A percentile compares a stretch with the other conserved stretches of the same genome.
These are phyloP conservation scores for Luffa aegyptiaca DNA, from an alignment of 306 rosid genomes.

Conservation along the genomic window DNA sequence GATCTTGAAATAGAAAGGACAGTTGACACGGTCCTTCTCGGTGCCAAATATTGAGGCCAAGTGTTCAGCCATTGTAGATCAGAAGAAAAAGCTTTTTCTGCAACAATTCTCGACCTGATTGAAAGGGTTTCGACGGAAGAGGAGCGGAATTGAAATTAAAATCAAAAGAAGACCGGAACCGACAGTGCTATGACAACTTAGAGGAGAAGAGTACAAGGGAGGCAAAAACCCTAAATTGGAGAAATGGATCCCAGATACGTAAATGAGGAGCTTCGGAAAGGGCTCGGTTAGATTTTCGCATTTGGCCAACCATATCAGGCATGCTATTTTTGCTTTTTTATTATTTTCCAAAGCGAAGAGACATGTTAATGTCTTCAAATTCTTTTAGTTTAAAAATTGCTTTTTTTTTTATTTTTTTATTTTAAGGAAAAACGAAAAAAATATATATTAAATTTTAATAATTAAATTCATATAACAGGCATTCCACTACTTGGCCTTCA, in stretches of 20 bases:
- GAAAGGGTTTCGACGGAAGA: not conserved
- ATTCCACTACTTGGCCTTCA: too few species aligned
- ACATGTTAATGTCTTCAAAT: not conserved
- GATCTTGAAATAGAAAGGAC: constrained; percentile 33
- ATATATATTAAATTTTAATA: too few species aligned
- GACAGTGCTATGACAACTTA: not conserved
- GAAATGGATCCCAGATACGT: not conserved
- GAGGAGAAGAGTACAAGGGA: not conserved
- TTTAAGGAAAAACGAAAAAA: too few species aligned
- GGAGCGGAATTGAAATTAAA: not conserved
- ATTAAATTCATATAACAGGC: too few species aligned
- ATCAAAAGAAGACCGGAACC: not conserved
- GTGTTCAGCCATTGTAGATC: constrained; percentile 25
- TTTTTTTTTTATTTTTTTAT: too few species aligned
- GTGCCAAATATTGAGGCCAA: constrained; percentile 30
- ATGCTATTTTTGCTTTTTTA: not conserved
- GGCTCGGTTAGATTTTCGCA: not conserved
- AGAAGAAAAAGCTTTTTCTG: not conserved
- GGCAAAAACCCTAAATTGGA: not conserved
- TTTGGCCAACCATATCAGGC: not conserved
- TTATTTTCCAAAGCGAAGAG: not conserved
- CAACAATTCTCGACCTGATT: not conserved
- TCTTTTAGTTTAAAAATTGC: too few species aligned
- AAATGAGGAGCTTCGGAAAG: not conserved
- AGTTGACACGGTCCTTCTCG: constrained; percentile 29